phyloP scores from a whole-genome alignment of 352 stramenopile genomes.

The Phytophthora constricta region DNA sequence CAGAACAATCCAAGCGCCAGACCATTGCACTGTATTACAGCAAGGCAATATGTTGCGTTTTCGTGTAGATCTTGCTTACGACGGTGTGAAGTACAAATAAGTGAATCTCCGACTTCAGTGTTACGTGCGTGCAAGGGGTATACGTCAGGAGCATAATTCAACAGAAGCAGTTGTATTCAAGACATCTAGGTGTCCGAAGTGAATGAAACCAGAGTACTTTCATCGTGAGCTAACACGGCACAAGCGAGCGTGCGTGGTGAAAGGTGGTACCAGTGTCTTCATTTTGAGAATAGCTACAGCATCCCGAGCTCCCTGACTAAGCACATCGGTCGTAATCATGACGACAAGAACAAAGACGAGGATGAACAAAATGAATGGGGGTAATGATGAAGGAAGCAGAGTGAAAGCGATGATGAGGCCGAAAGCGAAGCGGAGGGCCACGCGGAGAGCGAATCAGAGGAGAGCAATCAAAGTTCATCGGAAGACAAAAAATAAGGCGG shows the following conservation, averaged over 20 bases:
- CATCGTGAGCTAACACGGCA: not conserved
- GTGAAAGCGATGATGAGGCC: not conserved
- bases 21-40: not conserved
- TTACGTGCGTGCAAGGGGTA: not conserved
- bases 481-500: not conserved
- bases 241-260: not conserved
- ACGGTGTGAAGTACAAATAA: not conserved
- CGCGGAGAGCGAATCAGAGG: too few relatives aligned
- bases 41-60: slow-evolving; percentile 6
- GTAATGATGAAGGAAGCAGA: not conserved
- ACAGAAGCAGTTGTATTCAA: slow-evolving; percentile 1
- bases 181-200: not conserved
- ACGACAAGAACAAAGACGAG: not conserved
- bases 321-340: not conserved
- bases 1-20: not conserved
- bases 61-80: slow-evolving; percentile 2
- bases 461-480: not conserved
- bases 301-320: not conserved
- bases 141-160: not conserved
- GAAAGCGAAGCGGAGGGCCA: not conserved
- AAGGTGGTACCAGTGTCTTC: too few relatives aligned
- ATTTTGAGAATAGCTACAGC: not conserved
- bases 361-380: not conserved
- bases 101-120: slow-evolving; percentile 1
- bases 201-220: not conserved